A percentile compares a stretch with the other conserved stretches of the same genome.
phyloP scores from a whole-genome alignment of 2,329 filamentous ascomycete species.

The Aspergillus phoenicis region DNA sequence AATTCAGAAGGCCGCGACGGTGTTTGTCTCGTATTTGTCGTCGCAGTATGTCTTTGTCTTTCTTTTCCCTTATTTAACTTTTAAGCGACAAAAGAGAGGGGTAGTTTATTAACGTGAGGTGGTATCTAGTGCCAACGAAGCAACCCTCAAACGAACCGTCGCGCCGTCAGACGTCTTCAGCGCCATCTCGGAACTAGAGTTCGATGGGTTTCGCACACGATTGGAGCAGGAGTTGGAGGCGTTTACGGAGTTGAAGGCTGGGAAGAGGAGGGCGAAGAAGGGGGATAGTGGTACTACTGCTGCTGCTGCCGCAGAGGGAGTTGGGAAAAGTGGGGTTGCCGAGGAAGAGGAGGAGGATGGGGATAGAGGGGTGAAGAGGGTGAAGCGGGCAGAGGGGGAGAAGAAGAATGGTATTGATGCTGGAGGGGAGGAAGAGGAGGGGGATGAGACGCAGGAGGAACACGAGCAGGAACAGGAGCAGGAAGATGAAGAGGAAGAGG shows the following conservation, averaged over 20 bases:
- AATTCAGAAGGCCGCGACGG: conserved; percentile 66
- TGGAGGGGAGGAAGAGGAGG: conserved; percentile 25
- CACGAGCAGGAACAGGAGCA: conserved; percentile 20
- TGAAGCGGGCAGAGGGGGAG: conserved; percentile 25
- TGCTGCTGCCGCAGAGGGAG: conserved; percentile 19
- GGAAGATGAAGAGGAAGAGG: conserved; percentile 29
- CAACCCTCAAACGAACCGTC: conserved; percentile 64
- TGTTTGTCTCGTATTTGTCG: conserved; percentile 67
- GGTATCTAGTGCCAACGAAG: conserved; percentile 54
- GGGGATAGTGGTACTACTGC: conserved; percentile 30
- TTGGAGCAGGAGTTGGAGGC: conserved; percentile 61
- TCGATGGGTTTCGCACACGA: conserved; percentile 59
- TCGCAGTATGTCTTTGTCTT: conserved; percentile 51
- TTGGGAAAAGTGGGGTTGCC: conserved; percentile 21
- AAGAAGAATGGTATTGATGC: conserved; percentile 28
- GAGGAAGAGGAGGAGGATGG: conserved; percentile 29
- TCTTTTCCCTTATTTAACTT: too few relatives aligned
- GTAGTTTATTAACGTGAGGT: too few relatives aligned
- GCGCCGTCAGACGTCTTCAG: conserved; percentile 62
- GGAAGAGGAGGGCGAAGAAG: conserved; percentile 51
- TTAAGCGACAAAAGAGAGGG: too few relatives aligned
- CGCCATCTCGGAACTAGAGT: conserved; percentile 63
- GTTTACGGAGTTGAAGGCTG: conserved; percentile 48
- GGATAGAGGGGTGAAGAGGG: conserved; percentile 21
- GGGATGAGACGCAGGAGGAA: conserved; percentile 17